Base-by-base conservation (phyloP, 345 rosid species). In the Alliaria petiolata region DNA sequence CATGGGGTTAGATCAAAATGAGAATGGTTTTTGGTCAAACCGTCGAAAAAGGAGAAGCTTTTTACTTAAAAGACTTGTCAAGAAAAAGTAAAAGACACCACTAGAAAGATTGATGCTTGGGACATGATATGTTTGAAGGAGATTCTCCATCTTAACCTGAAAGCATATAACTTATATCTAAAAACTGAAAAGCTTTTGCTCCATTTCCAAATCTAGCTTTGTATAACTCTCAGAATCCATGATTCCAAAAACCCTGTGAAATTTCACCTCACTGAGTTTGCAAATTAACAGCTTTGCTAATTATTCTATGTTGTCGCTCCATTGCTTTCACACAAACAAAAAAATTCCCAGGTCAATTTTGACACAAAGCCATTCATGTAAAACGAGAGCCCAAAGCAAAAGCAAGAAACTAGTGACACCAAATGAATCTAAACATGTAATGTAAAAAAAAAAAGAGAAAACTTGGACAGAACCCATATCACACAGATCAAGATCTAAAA, bases 381-480 rank as follows among this genome's bases (percentile, higher is more conserved):
- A 20, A 53, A 14, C 36, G 15, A 49, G 56, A 52, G 13, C 0
- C 7, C 11, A 2, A 52, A 35, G 46, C 36, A 56, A 65, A 59
- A 44, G 30, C 34, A 56, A 39, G 44, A 39, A 22, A 58, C 36
- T 8, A 38, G 14, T 34, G 26, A 65, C 15, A 69, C 25, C 14
- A 25, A 71, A 70, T 16, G 56, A n/a, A 59, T 40, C n/a, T n/a
- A n/a, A n/a, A n/a, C n/a, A n/a, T n/a, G n/a, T 13, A 57, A 22
- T 38, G 40, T 31, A 26, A 6, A 33, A 33, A 6, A 1, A 42
- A 30, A 58, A 45, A 6, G 20, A 31, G 17, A 26, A 39, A 69
- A 62, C 70, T 76, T 55, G 42, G 30, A 57, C 20, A 70, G 11
- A 63, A 38, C 54, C 59, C 47, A 76, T 11, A 56, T 56, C 62